Percentiles rank a stretch among this genome's conserved stretches.
Evolutionary conservation across 139 green algal species (phyloP).

Genomic region (Auxenochlorella pyrenoidosa): DNA sequence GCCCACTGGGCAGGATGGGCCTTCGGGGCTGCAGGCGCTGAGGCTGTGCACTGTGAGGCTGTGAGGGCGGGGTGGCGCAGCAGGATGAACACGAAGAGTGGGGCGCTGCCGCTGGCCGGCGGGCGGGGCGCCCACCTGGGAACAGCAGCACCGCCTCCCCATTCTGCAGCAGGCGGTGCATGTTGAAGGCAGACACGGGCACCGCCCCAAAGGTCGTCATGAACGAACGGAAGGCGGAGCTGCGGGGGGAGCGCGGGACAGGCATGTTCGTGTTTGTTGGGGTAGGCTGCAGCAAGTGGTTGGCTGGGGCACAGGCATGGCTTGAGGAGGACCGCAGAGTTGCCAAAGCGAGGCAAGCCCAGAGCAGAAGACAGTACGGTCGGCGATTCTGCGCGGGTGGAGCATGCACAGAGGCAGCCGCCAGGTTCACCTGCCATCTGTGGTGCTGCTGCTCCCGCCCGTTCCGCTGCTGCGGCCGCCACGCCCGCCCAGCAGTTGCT

Average conservation of each 20-base stretch:
- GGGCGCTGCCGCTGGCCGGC: not conserved
- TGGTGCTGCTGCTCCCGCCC: not conserved
- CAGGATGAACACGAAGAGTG: not conserved
- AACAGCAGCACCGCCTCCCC: conserved; percentile 90
- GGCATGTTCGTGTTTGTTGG: not conserved
- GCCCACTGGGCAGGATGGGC: not conserved
- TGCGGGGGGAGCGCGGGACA: not conserved
- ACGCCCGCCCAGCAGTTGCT: not conserved
- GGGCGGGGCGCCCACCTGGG: conserved; percentile 56
- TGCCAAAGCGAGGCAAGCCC: too few species aligned
- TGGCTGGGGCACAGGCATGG: not conserved
- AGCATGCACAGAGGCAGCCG: too few species aligned
- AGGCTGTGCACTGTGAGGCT: not conserved
- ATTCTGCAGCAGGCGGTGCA: conserved; percentile 80
- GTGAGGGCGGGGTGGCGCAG: too few species aligned
- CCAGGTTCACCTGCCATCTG: not conserved
- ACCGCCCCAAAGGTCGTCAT: conserved; percentile 93
- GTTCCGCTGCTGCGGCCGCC: not conserved
- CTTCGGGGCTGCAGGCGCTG: not conserved
- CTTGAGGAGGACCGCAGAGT: too few species aligned
- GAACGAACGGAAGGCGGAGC: conserved; percentile 57
- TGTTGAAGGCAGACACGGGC: conserved; percentile 79
- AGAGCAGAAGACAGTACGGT: too few species aligned
- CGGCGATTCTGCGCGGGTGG: too few species aligned
- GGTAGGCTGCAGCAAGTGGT: conserved; percentile 3